Percentiles rank a stretch among this genome's conserved stretches.
phyloP scores from a whole-genome alignment of 2,329 filamentous ascomycete species.

The Zymoseptoria ardabiliae region DNA sequence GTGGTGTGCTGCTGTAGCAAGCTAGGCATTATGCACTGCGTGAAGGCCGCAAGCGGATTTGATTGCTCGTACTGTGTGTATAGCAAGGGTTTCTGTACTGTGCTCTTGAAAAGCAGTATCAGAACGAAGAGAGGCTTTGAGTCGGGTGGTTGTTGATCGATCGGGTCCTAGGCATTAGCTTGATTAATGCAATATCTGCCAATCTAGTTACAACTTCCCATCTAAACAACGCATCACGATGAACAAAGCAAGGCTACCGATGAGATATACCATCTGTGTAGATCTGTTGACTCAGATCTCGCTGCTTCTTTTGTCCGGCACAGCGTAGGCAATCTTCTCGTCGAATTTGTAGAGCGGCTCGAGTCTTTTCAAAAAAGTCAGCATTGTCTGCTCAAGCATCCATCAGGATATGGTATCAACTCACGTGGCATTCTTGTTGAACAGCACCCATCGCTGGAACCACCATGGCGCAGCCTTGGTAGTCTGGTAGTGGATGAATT shows the following conservation, averaged over 20 bases:
- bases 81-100: neutral
- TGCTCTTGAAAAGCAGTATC: neutral
- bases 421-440: conserved; percentile 8
- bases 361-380: conserved; percentile 2
- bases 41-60: neutral
- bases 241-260: neutral
- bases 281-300: neutral
- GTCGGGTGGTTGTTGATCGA: neutral
- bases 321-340: neutral
- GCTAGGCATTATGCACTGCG: neutral
- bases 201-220: neutral
- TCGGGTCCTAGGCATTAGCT: neutral
- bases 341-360: conserved; percentile 16
- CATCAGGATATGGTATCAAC: neutral
- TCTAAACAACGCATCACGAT: neutral
- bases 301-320: neutral
- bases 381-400: neutral
- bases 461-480: conserved; percentile 39
- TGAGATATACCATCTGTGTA: neutral
- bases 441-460: conserved; percentile 30
- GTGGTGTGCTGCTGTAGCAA: neutral
- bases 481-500: conserved; percentile 27
- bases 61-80: neutral
- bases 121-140: neutral
- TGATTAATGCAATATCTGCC: neutral